These are phyloP conservation scores for Marasmius fiardii DNA, from an alignment of 1,284 basidiomycete genomes.

Conservation along the genomic window DNA sequence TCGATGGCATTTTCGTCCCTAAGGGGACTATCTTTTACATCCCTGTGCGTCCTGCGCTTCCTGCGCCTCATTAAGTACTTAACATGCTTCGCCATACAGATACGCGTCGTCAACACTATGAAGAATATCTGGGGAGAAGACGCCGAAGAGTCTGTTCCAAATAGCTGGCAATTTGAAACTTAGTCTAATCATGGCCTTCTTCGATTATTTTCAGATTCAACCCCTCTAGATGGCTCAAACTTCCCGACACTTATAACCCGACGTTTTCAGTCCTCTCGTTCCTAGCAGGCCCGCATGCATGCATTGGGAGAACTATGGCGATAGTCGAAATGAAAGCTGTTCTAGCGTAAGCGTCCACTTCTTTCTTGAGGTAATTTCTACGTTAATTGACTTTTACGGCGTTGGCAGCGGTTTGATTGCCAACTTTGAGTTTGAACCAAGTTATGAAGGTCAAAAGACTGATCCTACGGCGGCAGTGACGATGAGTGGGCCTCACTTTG, in stretches of 20 bases:
- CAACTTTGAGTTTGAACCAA: conserved; percentile 39
- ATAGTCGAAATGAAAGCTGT: conserved; percentile 51
- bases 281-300: conserved; percentile 44
- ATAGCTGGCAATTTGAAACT: background rate
- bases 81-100: conserved; percentile 23
- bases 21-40: conserved; percentile 45
- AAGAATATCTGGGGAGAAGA: conserved; percentile 43
- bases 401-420: conserved; percentile 30
- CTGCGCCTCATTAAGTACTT: background rate
- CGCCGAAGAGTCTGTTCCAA: conserved; percentile 34
- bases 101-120: conserved; percentile 47
- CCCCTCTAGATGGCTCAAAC: conserved; percentile 40
- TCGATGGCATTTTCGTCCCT: conserved; percentile 43
- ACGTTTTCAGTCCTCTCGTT: conserved; percentile 40
- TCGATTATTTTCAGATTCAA: conserved; percentile 31
- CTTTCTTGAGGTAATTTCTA: background rate
- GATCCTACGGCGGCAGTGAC: conserved; percentile 38
- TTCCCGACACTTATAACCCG: conserved; percentile 33
- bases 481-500: conserved; percentile 33
- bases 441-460: conserved; percentile 35
- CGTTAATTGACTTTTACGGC: background rate
- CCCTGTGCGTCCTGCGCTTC: conserved; percentile 32
- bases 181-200: background rate
- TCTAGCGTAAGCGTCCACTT: conserved; percentile 28
- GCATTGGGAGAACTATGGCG: conserved; percentile 51